Conservation (phyloP, 768 basidiomycete genomes). For the Suillus hirtellus region DNA sequence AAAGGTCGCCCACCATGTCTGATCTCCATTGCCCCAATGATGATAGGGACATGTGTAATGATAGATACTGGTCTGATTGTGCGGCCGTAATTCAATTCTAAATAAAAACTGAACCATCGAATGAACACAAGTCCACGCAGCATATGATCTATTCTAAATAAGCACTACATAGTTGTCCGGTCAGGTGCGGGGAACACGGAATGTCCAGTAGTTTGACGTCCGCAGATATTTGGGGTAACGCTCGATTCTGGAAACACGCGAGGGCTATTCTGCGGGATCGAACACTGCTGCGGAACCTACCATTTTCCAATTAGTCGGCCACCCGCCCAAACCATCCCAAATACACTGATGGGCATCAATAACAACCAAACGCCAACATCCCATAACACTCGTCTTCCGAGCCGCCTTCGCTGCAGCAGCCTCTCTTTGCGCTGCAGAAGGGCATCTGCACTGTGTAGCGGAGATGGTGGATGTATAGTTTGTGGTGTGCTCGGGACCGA, state of each 20-base stretch:
- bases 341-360: slow-evolving; percentile 58
- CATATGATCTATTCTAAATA: background rate
- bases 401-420: slow-evolving; percentile 72
- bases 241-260: background rate
- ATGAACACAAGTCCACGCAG: background rate
- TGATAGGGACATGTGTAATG: background rate
- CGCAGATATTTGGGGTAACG: no score
- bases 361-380: slow-evolving; percentile 83
- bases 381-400: slow-evolving; percentile 75
- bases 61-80: background rate
- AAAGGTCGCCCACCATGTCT: no score
- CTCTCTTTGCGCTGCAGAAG: slow-evolving; percentile 86
- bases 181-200: background rate
- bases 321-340: slow-evolving; percentile 56
- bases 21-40: background rate
- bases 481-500: slow-evolving; percentile 24
- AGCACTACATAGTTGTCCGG: background rate
- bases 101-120: background rate
- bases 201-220: background rate
- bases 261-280: background rate
- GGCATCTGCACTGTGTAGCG: slow-evolving; percentile 51
- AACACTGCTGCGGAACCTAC: slow-evolving; percentile 33
- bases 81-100: background rate
- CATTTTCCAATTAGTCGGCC: slow-evolving; percentile 54
- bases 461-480: slow-evolving; percentile 19